Percentiles rank a stretch among this genome's conserved stretches.
Evolutionary conservation across 805 yeast genomes (phyloP).

Genomic region (Wickerhamomyces strasburgensis): DNA sequence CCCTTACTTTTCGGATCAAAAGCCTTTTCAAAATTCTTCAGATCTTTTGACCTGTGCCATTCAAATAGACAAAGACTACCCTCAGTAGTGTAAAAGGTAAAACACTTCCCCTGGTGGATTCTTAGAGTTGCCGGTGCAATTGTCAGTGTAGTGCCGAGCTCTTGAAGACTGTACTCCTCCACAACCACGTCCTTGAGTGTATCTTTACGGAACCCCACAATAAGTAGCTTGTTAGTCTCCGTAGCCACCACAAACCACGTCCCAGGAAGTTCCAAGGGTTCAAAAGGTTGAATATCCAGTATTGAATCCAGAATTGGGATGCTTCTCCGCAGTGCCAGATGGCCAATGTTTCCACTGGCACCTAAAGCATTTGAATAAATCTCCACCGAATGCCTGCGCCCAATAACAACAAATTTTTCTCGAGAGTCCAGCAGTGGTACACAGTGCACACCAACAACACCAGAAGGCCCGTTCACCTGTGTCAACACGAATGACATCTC

Average conservation of each 20-base stretch:
- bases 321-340: constrained; percentile 6
- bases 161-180: constrained; percentile 11
- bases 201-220: constrained; percentile 17
- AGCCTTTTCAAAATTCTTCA: constrained; percentile 15
- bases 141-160: constrained; percentile 6
- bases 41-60: constrained; percentile 8
- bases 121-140: constrained; percentile 14
- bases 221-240: constrained; percentile 11
- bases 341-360: neutral
- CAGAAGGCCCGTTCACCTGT: constrained; percentile 9
- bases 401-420: constrained; percentile 13
- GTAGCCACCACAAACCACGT: constrained; percentile 15
- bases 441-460: constrained; percentile 7
- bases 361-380: constrained; percentile 4
- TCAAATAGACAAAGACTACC: constrained; percentile 14
- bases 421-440: constrained; percentile 2
- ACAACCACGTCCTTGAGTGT: constrained; percentile 7
- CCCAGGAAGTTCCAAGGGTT: constrained; percentile 8
- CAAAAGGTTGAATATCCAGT: constrained; percentile 11
- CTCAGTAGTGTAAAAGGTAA: constrained; percentile 16
- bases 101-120: constrained; percentile 8
- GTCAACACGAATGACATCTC: constrained; percentile 12
- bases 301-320: constrained; percentile 14
- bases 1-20: constrained; percentile 3
- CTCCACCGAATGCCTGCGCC: constrained; percentile 13